A percentile compares a stretch with the other conserved stretches of the same genome.
Evolutionary conservation across 306 rosid species (phyloP).

Genomic region (Cucurbita ficifolia): DNA sequence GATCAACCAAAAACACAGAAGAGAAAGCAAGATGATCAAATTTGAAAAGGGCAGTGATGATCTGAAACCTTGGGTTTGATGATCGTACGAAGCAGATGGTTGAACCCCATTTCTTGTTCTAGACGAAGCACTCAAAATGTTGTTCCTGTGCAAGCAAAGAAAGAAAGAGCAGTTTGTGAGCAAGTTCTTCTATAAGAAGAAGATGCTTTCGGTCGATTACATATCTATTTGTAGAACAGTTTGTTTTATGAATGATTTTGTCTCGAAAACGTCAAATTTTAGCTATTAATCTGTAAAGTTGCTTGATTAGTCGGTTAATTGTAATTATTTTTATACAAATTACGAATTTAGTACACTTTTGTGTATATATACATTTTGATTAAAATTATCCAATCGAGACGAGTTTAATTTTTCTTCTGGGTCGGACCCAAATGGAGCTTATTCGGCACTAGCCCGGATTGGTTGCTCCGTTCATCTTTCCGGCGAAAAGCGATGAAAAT

Average conservation of each 20-base stretch:
- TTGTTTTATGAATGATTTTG: not conserved
- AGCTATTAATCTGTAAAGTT: not conserved
- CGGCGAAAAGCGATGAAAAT: not conserved
- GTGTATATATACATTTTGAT: not conserved
- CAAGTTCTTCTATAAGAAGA: not conserved
- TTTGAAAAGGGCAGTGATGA: not conserved
- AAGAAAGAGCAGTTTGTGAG: not conserved
- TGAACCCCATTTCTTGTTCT: constrained; percentile 16
- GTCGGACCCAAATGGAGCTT: not conserved
- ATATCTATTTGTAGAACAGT: not conserved
- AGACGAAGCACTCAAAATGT: not conserved
- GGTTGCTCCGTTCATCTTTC: not conserved
- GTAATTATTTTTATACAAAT: not conserved
- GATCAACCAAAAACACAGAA: not conserved
- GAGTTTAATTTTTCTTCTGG: not conserved
- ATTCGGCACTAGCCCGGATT: not conserved
- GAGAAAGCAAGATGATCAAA: not conserved
- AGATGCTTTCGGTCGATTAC: not conserved
- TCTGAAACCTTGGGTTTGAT: constrained; percentile 25
- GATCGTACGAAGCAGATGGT: constrained; percentile 23
- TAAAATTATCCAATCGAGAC: not conserved
- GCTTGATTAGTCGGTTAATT: not conserved
- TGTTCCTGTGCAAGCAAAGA: too few species aligned
- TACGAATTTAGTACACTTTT: not conserved
- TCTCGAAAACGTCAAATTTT: not conserved